Base-by-base conservation (phyloP, 129 eudicot species). In the Sambucus nigra region DNA sequence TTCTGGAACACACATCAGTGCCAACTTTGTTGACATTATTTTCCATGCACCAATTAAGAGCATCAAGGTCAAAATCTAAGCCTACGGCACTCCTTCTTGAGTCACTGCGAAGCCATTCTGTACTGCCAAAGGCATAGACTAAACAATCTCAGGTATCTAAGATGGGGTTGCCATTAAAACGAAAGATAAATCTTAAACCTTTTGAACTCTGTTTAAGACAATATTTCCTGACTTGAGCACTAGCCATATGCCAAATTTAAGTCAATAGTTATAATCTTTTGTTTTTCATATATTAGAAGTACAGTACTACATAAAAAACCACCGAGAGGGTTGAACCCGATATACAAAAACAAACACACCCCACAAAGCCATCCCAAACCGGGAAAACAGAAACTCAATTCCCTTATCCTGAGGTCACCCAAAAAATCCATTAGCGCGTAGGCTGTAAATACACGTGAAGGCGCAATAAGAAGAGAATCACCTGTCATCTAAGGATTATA, bases 21-120 rank as follows among this genome's bases (percentile, higher is more conserved):
- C 94, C 96, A 26, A 86, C 58, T 82, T 79, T 77, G 73, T 80
- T 76, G 26, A 82, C 78, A 47, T 92, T 92, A 69, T 80, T 86
- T 41, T 86, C 91, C 75, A 92, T 25, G 79, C 99, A 82, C 87
- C 87, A 92, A 47, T 80, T 63, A 23, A 92, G 94, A 69, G 99
- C 94, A 42, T 92, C 99, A 16, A 69, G 66, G 47, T 92, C 99
- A 28, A 92, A 76, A 77, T 92, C 99, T 53, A 92, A 57, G 40
- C 95, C 99, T 50, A 92, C 61, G 25, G 99, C 84, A 60, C 94
- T 86, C 52, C 94, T 62, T 67, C 91, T 79, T 32, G 99, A 60
- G 59, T 92, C 99, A 15, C 74, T 65, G 14, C 79, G 80, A 14
- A 92, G 87, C 99, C 99, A 92, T 41, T 92, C 99, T 53, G 87